These are phyloP conservation scores for Tremella fuciformis DNA, from an alignment of 768 basidiomycete genomes.

Conservation along the genomic window DNA sequence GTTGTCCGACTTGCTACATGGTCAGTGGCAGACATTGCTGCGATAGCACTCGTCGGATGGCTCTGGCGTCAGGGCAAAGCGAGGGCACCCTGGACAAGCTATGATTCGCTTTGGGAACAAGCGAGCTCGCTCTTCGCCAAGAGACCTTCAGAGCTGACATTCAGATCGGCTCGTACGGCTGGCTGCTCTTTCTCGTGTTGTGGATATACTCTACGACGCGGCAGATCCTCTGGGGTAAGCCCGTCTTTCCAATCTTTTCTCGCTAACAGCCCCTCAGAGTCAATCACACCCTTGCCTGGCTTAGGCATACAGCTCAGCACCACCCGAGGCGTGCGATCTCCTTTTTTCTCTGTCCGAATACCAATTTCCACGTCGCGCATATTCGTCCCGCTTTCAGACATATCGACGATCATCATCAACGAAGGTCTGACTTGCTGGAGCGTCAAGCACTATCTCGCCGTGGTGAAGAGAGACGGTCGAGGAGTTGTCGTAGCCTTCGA, in stretches of 20 bases:
- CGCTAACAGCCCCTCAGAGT: slow-evolving; percentile 30
- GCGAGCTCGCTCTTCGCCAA: no score
- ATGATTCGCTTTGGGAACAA: no score
- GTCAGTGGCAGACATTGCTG: neutral
- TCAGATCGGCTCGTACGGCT: no score
- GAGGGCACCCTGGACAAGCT: neutral
- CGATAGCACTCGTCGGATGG: neutral
- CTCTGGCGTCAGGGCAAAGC: neutral
- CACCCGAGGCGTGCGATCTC: slow-evolving; percentile 31
- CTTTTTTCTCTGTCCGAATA: slow-evolving; percentile 9
- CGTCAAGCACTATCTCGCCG: slow-evolving; percentile 35
- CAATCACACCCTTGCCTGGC: slow-evolving; percentile 31
- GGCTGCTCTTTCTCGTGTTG: no score
- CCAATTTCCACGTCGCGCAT: slow-evolving; percentile 21
- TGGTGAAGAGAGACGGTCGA: slow-evolving; percentile 22
- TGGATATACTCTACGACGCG: no score
- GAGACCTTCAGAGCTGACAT: no score
- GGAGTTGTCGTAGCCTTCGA: slow-evolving; percentile 31
- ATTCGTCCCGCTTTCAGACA: slow-evolving; percentile 36
- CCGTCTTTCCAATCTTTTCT: no score
- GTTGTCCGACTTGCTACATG: slow-evolving; percentile 31
- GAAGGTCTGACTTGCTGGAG: slow-evolving; percentile 41
- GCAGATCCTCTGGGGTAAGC: no score
- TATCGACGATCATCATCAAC: slow-evolving; percentile 40
- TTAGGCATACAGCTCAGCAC: slow-evolving; percentile 40